Evolutionary conservation across 2,329 filamentous ascomycete genomes (phyloP).

Genomic region (Amphichorda felina): DNA sequence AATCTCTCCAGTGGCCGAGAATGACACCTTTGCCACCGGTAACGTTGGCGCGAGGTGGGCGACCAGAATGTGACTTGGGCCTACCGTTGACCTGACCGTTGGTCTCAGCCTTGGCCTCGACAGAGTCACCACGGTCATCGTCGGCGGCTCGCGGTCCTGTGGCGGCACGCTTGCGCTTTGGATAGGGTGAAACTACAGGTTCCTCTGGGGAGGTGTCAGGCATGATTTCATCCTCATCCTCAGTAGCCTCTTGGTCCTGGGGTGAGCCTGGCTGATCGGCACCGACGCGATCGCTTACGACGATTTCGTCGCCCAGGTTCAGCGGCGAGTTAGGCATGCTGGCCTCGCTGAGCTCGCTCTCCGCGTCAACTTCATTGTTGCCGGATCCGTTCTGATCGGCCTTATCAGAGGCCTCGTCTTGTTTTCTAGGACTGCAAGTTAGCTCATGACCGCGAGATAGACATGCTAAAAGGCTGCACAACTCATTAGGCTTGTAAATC

Average conservation of each 20-base stretch:
- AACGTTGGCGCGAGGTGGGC: constrained; percentile 12
- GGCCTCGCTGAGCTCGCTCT: constrained; percentile 31
- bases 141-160: neutral
- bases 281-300: constrained; percentile 33
- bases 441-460: no score
- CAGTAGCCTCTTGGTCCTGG: neutral
- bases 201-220: constrained; percentile 27
- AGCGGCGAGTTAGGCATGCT: constrained; percentile 24
- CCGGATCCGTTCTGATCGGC: neutral
- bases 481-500: no score
- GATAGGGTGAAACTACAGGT: constrained; percentile 26
- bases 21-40: constrained; percentile 31
- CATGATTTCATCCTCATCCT: constrained; percentile 30
- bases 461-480: no score
- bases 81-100: neutral
- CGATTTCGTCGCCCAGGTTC: constrained; percentile 39
- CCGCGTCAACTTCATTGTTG: constrained; percentile 25
- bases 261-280: constrained; percentile 6
- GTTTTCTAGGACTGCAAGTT: no score
- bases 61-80: constrained; percentile 3
- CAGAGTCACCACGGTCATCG: neutral
- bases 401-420: no score
- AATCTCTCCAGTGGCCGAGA: constrained; percentile 51
- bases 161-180: constrained; percentile 44
- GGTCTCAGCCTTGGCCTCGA: neutral